These are phyloP conservation scores for Podospora australis DNA, from an alignment of 495 filamentous ascomycete species.

Conservation along the genomic window DNA sequence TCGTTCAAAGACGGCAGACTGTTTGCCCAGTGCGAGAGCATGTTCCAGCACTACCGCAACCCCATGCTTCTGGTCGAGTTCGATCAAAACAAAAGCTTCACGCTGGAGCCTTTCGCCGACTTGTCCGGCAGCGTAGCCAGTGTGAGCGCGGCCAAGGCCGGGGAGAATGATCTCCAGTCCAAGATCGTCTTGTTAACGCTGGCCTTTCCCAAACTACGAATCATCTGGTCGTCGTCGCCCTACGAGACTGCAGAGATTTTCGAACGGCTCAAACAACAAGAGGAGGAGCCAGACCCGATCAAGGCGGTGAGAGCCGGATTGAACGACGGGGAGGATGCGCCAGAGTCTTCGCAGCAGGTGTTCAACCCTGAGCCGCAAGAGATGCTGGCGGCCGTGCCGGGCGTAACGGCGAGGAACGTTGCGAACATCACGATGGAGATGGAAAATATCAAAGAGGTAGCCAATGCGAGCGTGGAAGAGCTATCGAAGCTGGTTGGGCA, in stretches of 20 bases:
- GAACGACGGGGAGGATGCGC: conserved; percentile 51
- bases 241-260: conserved; percentile 99
- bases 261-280: conserved; percentile 79
- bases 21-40: conserved; percentile 87
- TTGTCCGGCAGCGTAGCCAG: conserved; percentile 60
- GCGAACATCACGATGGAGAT: conserved; percentile 63
- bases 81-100: conserved; percentile 95
- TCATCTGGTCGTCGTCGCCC: conserved; percentile 89
- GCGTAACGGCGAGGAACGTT: conserved; percentile 73
- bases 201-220: conserved; percentile 79
- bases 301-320: conserved; percentile 77
- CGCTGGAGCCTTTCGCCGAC: conserved; percentile 85
- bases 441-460: conserved; percentile 72
- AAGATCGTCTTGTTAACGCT: conserved; percentile 90
- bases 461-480: conserved; percentile 75
- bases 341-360: conserved; percentile 36
- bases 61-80: conserved; percentile 96
- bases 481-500: conserved; percentile 67
- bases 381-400: conserved; percentile 81
- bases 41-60: conserved; percentile 85
- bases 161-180: conserved; percentile 69
- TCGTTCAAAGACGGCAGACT: conserved; percentile 88
- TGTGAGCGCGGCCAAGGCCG: conserved; percentile 44
- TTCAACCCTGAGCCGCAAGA: conserved; percentile 66
- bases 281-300: conserved; percentile 84